Base-by-base conservation (phyloP, 495 filamentous ascomycete species). In the Aspergillus haitiensis region DNA sequence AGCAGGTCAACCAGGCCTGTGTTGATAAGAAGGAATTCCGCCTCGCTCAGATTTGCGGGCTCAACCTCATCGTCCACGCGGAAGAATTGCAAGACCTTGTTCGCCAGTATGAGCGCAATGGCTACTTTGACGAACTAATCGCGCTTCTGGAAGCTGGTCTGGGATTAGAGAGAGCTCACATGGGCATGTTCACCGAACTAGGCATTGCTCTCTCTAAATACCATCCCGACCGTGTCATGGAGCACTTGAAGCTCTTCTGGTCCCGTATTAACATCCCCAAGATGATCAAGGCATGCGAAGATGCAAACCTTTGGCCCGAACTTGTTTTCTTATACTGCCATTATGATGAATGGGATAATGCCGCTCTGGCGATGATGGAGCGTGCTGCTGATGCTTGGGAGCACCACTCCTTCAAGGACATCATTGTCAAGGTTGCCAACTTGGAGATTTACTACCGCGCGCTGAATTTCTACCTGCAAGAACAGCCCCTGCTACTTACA, bases 381-480 rank as follows among this genome's bases (percentile, higher is more conserved):
- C 91, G 94, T 65, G 90, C 95, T 37, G 88, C 96, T 53, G 93
- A 98, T 76, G 90, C 95, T 3, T 99, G 95, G 95, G 95, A 99
- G 75, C 95, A 99, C 78, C 94, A 98, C 75, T 95, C 93, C 33
- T 98, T 99, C 87, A 98, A 98, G 84, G 95, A 98, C 73, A 97
- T 97, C 61, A 82, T 97, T 58, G 87, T 96, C 78, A 98, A 98
- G 84, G 93, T 97, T 61, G 91, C 94, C 66, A 99, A 99, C 77
- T 74, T 98, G 68, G 95, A 99, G 75, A 98, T 99, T 71, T 98
- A 97, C 78, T 99, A 99, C 81, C 90, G 93, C 35, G 89, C 92
- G 32, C 83, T 99, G 64, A 97, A 93, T 82, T 98, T 97, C 81
- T 99, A 99, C 77, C 84, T 97, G 39, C 89, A 97, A 75, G 91